Evolutionary conservation across 2,329 filamentous ascomycete species (phyloP), one percentile per base, ranked within the genome.

Genomic region (Didymella pinodella): DNA sequence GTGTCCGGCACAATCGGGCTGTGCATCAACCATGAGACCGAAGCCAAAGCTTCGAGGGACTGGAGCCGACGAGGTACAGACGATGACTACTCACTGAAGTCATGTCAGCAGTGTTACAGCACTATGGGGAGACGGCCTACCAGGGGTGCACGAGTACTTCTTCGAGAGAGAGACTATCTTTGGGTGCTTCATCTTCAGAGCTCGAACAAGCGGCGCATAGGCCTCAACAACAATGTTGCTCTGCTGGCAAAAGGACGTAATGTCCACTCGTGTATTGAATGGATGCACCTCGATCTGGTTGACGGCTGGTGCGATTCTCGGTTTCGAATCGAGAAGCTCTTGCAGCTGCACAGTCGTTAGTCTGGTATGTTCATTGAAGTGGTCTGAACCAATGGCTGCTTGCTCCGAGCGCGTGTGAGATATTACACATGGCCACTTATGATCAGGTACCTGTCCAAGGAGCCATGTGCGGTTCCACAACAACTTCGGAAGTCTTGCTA

Each of bases 231-330:
- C 78, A 57, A 95, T 93, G 36, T 81, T 79, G 63, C 93, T 80
- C 60, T 85, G 79, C 56, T 85, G 82, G 70, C 91, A 91, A 66
- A 86, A 88, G 12, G 84, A 81, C 0, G 86, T 84, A 62, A 95
- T 92, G 36, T 83, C 82, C 0, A 81, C 82, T 51, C 89, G 86
- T 1, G 90, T 92, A 74, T 93, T 92, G 84, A 94, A 95, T 0
- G 90, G 91, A 62, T 94, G 90, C 1, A 93, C 84, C 74, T 94
- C 75, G 67, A 93, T 89, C 78, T 95, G 91, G 69, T 94, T 94
- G 49, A 94, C 86, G 1, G 87, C 85, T 0, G 91, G 91, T 10
- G 80, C 75, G 45, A 90, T 83, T 0, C 82, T 81, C 0, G 89
- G 88, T 11, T 85, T 85, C 0, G 83, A 84, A 2, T 82, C 81